Base-by-base conservation (phyloP, 768 basidiomycete genomes). In the Phlebiopsis gigantea region DNA sequence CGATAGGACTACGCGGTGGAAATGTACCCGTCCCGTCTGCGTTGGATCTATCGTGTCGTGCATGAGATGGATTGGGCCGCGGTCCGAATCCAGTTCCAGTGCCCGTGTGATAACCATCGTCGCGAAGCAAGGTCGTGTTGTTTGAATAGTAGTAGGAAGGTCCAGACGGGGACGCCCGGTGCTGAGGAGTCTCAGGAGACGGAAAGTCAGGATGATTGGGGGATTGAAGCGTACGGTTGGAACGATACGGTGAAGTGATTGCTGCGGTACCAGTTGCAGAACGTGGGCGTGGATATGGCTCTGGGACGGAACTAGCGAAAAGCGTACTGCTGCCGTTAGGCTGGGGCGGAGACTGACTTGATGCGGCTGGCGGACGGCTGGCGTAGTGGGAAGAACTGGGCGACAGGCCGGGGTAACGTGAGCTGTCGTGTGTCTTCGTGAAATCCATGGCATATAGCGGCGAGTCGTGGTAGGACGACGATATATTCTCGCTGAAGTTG, bases 1-100 rank as follows among this genome's bases (percentile, higher is more conserved):
- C 84, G 53, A 80, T 73, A 10, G 87, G 87, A 46, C 86, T 88
- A 34, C 79, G 80, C 47, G 85, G 83, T 25, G 86, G 83, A 9
- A 24, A 4, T 42, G 31, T 25, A 26, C 21, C 22, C 7, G 53
- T 39, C 29, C 8, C 55, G 6, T 48, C 26, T 10, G 60, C 55
- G 31, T 57, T 29, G 19, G 55, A 26, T 34, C 62, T 60, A 39
- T 62, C 60, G 10, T 55, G 51, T 25, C 62, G 3, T 19, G 49
- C 43, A 54, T 52, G 57, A 1, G 44, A 45, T 8, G 61, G 51
- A 22, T 26, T 53, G 4, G 60, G 56, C 59, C 39, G 46, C 30
- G 19, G 62, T 46, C 31, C 59, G 34, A 56, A 50, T n/a, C 14
- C 30, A 28, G 42, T 55, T 47, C 26, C 28, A 28, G 39, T 53